A percentile compares a stretch with the other conserved stretches of the same genome.
Evolutionary conservation across 176 grass and related monocot species (phyloP).

Genomic region (Oryza glumipatula): DNA sequence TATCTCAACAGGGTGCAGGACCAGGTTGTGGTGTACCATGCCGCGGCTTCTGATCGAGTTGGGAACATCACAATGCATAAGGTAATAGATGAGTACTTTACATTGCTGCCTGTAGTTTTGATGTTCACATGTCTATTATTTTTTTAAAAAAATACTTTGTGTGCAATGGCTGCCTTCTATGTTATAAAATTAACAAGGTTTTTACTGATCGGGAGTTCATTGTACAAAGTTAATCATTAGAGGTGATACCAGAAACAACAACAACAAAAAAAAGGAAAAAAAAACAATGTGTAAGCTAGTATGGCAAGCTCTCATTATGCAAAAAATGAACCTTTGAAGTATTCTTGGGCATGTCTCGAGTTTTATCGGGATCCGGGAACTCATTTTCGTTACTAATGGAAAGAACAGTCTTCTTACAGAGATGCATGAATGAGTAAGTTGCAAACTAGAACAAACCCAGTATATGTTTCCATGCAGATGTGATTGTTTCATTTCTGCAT

Average conservation of each 20-base stretch:
- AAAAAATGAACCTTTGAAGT: background rate
- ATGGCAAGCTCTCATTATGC: background rate
- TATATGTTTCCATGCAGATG: background rate
- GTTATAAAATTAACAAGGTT: background rate
- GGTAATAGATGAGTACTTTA: slow-evolving; percentile 16
- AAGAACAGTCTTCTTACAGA: background rate
- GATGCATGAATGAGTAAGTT: background rate
- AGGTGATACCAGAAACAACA: background rate
- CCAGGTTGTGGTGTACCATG: slow-evolving; percentile 52
- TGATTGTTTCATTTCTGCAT: background rate
- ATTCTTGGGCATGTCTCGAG: background rate
- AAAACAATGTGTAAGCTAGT: background rate
- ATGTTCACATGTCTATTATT: background rate
- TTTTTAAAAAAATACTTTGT: background rate
- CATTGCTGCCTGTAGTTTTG: background rate
- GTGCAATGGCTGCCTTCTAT: background rate
- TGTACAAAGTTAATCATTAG: background rate
- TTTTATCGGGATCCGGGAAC: background rate
- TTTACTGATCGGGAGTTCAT: background rate
- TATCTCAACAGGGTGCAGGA: slow-evolving; percentile 73
- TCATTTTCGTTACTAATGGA: background rate
- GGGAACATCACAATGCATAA: slow-evolving; percentile 80
- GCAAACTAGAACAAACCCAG: background rate
- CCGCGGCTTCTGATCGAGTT: slow-evolving; percentile 68
- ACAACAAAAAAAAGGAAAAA: too few species aligned